These are phyloP conservation scores for Lactarius tabidus DNA, from an alignment of 768 basidiomycete species.

Conservation along the genomic window DNA sequence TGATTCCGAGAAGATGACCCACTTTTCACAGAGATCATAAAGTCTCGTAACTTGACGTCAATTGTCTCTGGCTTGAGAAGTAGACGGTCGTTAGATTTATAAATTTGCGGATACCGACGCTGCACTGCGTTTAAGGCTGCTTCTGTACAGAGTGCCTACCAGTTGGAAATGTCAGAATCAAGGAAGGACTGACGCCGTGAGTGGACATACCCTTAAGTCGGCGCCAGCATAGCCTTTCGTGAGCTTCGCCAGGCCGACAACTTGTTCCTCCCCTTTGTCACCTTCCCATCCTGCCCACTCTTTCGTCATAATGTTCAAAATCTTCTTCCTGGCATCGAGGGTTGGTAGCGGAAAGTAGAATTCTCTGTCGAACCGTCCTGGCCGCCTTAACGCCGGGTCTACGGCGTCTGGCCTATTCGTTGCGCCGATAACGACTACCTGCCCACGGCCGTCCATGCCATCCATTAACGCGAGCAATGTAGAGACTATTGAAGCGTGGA, in stretches of 20 bases:
- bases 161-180: conserved; percentile 27
- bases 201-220: conserved; percentile 74
- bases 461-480: conserved; percentile 97
- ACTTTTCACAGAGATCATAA: conserved; percentile 98
- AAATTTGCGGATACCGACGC: conserved; percentile 94
- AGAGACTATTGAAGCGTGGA: conserved; percentile 95
- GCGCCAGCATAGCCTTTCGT: conserved; percentile 99
- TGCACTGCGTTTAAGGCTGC: conserved; percentile 96
- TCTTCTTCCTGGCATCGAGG: conserved; percentile 79
- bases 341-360: conserved; percentile 95
- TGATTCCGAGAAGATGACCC: conserved; percentile 31
- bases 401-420: conserved; percentile 98
- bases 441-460: conserved; percentile 97
- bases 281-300: conserved; percentile 84
- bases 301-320: conserved; percentile 84
- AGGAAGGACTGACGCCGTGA: conserved; percentile 5
- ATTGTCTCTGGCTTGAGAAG: conserved; percentile 84
- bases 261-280: conserved; percentile 43
- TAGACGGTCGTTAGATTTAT: conserved; percentile 84
- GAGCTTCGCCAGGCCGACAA: conserved; percentile 71
- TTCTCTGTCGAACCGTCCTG: conserved; percentile 94
- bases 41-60: conserved; percentile 79
- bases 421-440: conserved; percentile 96
- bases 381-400: conserved; percentile 90
- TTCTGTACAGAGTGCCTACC: conserved; percentile 92